Evolutionary conservation across 345 rosid genomes (phyloP).

Genomic region (Pelargonium nanum): DNA sequence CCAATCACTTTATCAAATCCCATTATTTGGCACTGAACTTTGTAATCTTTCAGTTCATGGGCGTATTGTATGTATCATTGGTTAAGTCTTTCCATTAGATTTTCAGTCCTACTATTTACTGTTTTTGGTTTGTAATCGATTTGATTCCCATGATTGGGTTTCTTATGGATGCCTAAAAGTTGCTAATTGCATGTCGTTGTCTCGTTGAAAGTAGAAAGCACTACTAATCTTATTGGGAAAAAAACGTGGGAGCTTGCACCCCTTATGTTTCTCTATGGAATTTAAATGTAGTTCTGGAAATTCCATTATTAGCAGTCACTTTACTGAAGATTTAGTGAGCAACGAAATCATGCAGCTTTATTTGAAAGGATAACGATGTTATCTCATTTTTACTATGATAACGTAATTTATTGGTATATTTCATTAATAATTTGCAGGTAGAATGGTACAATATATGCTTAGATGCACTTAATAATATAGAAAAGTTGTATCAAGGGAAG

Average conservation of each 20-base stretch:
- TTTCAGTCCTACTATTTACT: not conserved
- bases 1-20: not conserved
- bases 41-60: not conserved
- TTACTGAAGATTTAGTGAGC: not conserved
- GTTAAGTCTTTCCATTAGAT: not conserved
- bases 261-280: not conserved
- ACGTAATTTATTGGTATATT: conserved; percentile 1
- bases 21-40: no score
- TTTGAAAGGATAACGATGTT: not conserved
- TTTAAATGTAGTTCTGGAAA: no score
- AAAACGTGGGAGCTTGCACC: not conserved
- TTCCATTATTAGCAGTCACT: no score
- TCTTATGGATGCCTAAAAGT: not conserved
- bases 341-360: not conserved
- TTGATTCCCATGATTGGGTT: not conserved
- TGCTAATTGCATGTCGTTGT: not conserved
- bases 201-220: not conserved
- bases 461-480: conserved; percentile 61
- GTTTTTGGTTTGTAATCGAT: not conserved
- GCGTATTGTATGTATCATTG: not conserved
- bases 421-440: conserved; percentile 30
- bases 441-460: conserved; percentile 77
- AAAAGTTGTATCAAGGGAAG: conserved; percentile 58
- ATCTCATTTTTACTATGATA: not conserved
- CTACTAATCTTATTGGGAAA: not conserved